Base-by-base conservation (phyloP, 805 yeast genomes). In the Wickerhamomyces silvicola region DNA sequence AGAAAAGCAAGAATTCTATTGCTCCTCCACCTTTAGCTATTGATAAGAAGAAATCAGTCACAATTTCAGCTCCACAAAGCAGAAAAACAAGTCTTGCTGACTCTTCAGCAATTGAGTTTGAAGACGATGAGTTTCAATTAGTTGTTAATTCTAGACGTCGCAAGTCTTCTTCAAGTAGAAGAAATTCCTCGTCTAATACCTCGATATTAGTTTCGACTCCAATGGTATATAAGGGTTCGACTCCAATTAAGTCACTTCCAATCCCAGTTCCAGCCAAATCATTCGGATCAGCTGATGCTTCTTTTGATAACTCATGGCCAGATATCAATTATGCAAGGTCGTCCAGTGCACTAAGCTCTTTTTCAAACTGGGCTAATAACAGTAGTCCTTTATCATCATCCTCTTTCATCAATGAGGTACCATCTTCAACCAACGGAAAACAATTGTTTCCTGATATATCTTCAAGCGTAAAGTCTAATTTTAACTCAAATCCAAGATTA, bases 121-220 rank as follows among this genome's bases (percentile, higher is more conserved):
- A 37, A 8, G 50, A 41, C 11, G 56, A 54, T 7, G 56, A 52
- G 15, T 63, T 66, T 37, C 53, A 53, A 22, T 47, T 56, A 8
- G 68, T 61, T 9, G 35, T 43, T 13, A 58, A 43, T 17, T 51
- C 49, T 21, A 44, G 53, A 25, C 52, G 58, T 31, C 46, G 56
- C 15, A 51, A 62, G 37, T 48, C 58, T 3, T 52, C 64, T 2
- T 36, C 46, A 11, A 35, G 35, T 11, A 39, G 46, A 33, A 27
- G 49, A 20, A n/a, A 22, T 0, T 44, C 48, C 3, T 24, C 27
- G 5, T 13, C n/a, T 15, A 19, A 6, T 8, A 24, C 16, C 12
- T 22, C 32, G 5, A 17, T 11, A 10, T n/a, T 16, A n/a, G 5
- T 25, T 19, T 13, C 28, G 6, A 5, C 35, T 7, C 6, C 22